These are phyloP conservation scores for Glonium stellatum DNA, from an alignment of 495 filamentous ascomycete species.

Conservation along the genomic window DNA sequence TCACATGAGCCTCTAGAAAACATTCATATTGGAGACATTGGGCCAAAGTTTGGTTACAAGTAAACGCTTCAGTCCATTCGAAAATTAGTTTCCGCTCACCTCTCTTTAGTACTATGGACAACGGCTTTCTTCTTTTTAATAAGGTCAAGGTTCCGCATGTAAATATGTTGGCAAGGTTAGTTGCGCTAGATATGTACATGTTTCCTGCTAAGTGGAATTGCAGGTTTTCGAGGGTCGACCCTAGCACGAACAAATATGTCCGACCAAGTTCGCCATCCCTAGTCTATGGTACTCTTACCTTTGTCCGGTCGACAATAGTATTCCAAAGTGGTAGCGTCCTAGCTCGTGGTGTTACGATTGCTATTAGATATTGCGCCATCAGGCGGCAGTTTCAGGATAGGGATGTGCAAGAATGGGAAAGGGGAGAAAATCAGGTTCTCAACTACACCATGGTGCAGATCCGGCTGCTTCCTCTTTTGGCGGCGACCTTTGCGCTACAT, in stretches of 20 bases:
- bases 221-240: constrained; percentile 56
- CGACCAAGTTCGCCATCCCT: constrained; percentile 57
- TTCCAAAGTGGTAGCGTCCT: constrained; percentile 57
- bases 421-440: constrained; percentile 61
- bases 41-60: constrained; percentile 65
- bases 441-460: constrained; percentile 75
- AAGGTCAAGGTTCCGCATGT: constrained; percentile 61
- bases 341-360: constrained; percentile 70
- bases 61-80: constrained; percentile 17
- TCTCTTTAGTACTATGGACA: constrained; percentile 58
- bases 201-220: background rate
- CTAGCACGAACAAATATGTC: constrained; percentile 54
- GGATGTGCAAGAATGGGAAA: constrained; percentile 46
- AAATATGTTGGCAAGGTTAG: constrained; percentile 53
- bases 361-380: constrained; percentile 60
- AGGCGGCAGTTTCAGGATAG: constrained; percentile 66
- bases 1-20: constrained; percentile 66
- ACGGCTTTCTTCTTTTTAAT: constrained; percentile 68
- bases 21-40: constrained; percentile 65
- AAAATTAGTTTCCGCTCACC: background rate
- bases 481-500: constrained; percentile 67
- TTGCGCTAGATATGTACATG: background rate
- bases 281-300: constrained; percentile 66
- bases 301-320: constrained; percentile 65
- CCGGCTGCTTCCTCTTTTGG: constrained; percentile 59